Base-by-base conservation (phyloP, 495 filamentous ascomycete genomes). In the Alectoria sarmentosa region DNA sequence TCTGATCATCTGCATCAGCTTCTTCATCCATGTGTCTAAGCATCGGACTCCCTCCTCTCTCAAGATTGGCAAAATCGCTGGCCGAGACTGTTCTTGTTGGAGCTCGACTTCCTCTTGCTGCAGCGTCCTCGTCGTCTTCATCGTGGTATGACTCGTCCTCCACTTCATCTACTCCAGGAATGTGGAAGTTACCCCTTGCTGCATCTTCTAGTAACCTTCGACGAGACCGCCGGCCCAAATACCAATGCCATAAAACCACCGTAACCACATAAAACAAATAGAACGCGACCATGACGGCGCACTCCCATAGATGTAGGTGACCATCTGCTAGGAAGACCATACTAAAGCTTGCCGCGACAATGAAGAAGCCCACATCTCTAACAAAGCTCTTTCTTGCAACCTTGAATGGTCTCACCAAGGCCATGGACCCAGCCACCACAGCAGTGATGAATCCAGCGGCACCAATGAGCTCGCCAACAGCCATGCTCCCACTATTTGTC, bases 351-450 rank as follows among this genome's bases (percentile, higher is more conserved):
- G 92, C 86, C 14, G 95, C 91, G 39, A 90, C 80, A 57, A 96
- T 86, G 72, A 99, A 99, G 77, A 96, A 99, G 15, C 88, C 85
- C 38, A 98, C 90, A 72, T 99, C 95, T 63, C 95, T 82, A 39
- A 97, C 84, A 71, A 97, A 98, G 49, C 91, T 93, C 70, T 87
- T 87, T 68, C 86, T 86, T 58, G 90, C 87, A 57, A 98, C 94
- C 65, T 86, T 89, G 76, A 98, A 98, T 32, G 96, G 94, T 65
- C 91, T 82, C 0, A 97, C 91, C 64, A 97, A 73, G 8, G 92
- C 95, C 95, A 99, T 99, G 46, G 91, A 96, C n/a, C 95, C 95
- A 1, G 92, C 92, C 9, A 99, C 94, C 15, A 99, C 94, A 3
- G 92, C 89, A 4, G 93, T 94, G 72, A 99, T 99, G 75, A 99